These are phyloP conservation scores for Puccinia horiana DNA, from an alignment of 1,284 basidiomycete genomes.

Conservation along the genomic window DNA sequence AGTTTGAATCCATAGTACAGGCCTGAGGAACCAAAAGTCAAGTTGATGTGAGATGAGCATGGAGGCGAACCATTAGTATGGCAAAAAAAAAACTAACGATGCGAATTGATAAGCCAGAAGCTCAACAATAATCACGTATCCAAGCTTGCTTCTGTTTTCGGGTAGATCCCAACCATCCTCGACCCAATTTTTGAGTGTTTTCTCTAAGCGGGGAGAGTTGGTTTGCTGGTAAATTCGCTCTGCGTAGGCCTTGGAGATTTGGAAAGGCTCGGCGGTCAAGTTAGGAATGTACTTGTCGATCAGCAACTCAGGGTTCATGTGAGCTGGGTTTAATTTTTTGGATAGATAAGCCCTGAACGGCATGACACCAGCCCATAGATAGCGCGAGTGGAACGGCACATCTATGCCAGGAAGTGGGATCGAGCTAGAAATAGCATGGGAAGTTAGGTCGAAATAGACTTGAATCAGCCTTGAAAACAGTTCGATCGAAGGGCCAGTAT, in stretches of 20 bases:
- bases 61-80: not conserved
- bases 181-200: slow-evolving; percentile 90
- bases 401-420: slow-evolving; percentile 97
- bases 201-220: slow-evolving; percentile 76
- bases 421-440: slow-evolving; percentile 56
- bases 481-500: not conserved
- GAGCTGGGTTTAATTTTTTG: slow-evolving; percentile 90
- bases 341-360: slow-evolving; percentile 93
- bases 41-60: not conserved
- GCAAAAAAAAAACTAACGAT: slow-evolving; percentile 49
- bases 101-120: slow-evolving; percentile 90
- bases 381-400: slow-evolving; percentile 97
- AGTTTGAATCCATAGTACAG: slow-evolving; percentile 45
- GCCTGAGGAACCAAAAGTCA: not conserved
- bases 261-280: slow-evolving; percentile 90
- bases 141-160: slow-evolving; percentile 84
- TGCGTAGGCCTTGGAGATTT: slow-evolving; percentile 83
- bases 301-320: slow-evolving; percentile 87
- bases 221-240: slow-evolving; percentile 95
- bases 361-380: slow-evolving; percentile 97
- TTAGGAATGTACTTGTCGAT: slow-evolving; percentile 96
- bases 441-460: not conserved
- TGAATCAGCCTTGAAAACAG: not conserved
- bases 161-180: slow-evolving; percentile 80
- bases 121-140: slow-evolving; percentile 93